These are phyloP conservation scores for Wickerhamiella occidentalis DNA, from an alignment of 805 yeast genomes.

Conservation along the genomic window DNA sequence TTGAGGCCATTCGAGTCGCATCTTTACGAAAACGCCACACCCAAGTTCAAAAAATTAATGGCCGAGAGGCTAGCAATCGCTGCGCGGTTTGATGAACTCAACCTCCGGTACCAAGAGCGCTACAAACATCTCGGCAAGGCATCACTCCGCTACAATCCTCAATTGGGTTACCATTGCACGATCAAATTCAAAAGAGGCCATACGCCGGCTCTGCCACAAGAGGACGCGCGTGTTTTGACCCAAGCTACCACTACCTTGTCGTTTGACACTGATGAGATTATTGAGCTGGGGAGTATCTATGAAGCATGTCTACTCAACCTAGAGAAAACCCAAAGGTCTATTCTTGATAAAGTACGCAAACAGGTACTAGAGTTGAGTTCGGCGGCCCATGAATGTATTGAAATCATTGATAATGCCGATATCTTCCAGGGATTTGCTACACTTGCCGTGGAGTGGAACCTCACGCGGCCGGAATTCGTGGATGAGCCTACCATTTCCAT, in stretches of 20 bases:
- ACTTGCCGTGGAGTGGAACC: conserved; percentile 53
- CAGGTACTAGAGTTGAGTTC: conserved; percentile 36
- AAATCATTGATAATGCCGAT: conserved; percentile 54
- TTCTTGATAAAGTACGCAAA: conserved; percentile 39
- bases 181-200: background rate
- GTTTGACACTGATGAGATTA: conserved; percentile 14
- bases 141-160: background rate
- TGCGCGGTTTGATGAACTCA: background rate
- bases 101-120: background rate
- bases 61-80: background rate
- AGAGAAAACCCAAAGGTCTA: conserved; percentile 39
- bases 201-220: background rate
- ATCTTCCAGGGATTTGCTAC: conserved; percentile 59
- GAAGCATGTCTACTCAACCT: conserved; percentile 39
- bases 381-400: conserved; percentile 39
- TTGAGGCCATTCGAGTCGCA: background rate
- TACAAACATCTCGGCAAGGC: background rate
- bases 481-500: conserved; percentile 39
- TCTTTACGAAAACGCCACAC: conserved; percentile 32
- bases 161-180: conserved; percentile 1
- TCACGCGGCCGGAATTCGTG: conserved; percentile 54
- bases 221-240: background rate
- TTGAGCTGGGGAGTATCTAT: conserved; percentile 37
- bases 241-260: background rate
- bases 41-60: background rate